Percentiles rank a stretch among this genome's conserved stretches.
phyloP scores from a whole-genome alignment of 116 monocot genomes.

The Thalassia testudinum region DNA sequence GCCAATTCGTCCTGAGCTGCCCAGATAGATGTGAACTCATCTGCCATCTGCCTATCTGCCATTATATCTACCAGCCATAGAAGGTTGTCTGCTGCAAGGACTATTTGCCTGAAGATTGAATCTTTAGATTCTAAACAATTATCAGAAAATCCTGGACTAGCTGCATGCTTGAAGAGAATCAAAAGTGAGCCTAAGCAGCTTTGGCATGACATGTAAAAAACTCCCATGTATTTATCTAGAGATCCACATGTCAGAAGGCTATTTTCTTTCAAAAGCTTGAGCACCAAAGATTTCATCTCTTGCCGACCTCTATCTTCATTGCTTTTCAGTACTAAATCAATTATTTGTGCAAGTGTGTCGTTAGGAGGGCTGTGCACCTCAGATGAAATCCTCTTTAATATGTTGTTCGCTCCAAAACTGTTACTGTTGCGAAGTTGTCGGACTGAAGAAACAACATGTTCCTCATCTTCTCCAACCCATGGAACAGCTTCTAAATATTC shows the following conservation, averaged over 20 bases:
- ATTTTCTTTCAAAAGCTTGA: slow-evolving; percentile 83
- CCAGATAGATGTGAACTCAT: slow-evolving; percentile 72
- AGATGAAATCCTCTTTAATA: slow-evolving; percentile 72
- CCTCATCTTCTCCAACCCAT: slow-evolving; percentile 96
- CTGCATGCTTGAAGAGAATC: slow-evolving; percentile 45
- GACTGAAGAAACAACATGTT: slow-evolving; percentile 67
- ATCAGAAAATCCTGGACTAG: slow-evolving; percentile 20
- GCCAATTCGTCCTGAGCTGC: slow-evolving; percentile 54
- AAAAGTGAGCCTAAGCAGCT: slow-evolving; percentile 57
- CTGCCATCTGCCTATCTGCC: slow-evolving; percentile 52
- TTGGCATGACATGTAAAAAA: slow-evolving; percentile 48
- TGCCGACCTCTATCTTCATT: slow-evolving; percentile 77
- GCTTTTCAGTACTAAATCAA: slow-evolving; percentile 89
- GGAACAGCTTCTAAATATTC: slow-evolving; percentile 94
- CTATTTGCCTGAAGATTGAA: slow-evolving; percentile 31
- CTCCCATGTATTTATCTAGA: slow-evolving; percentile 42
- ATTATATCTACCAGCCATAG: slow-evolving; percentile 84
- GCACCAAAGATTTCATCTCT: slow-evolving; percentile 80
- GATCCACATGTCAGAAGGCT: slow-evolving; percentile 40
- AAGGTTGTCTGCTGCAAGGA: slow-evolving; percentile 77
- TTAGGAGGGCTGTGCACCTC: slow-evolving; percentile 48
- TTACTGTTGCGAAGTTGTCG: slow-evolving; percentile 27
- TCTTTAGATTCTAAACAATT: slow-evolving; percentile 34
- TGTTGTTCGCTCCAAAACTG: slow-evolving; percentile 40
- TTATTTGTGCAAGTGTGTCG: slow-evolving; percentile 55